phyloP scores from a whole-genome alignment of 768 basidiomycete species.

The Lactifluus rugatus region DNA sequence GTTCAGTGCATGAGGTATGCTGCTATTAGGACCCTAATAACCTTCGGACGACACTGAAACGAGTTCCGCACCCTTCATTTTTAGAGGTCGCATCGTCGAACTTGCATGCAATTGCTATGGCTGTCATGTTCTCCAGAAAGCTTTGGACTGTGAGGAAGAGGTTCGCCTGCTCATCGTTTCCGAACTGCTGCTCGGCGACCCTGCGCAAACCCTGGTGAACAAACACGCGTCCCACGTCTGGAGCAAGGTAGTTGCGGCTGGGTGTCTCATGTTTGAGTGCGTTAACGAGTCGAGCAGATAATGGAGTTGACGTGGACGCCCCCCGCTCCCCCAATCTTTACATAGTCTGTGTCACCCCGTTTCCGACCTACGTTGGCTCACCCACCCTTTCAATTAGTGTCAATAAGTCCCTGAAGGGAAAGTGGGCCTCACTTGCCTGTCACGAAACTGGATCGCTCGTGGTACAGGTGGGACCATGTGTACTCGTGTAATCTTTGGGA shows the following conservation, averaged over 20 bases:
- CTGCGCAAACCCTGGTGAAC: conserved; percentile 77
- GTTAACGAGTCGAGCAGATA: conserved; percentile 38
- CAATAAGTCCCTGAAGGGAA: conserved; percentile 78
- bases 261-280: conserved; percentile 7
- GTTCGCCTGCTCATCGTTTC: conserved; percentile 74
- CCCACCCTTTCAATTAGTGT: conserved; percentile 38
- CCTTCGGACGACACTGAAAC: not conserved
- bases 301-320: conserved; percentile 87
- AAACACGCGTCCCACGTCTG: conserved; percentile 90
- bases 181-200: conserved; percentile 75
- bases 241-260: conserved; percentile 54
- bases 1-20: conserved; percentile 76
- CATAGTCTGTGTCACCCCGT: conserved; percentile 46
- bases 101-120: conserved; percentile 85
- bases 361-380: not conserved
- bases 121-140: conserved; percentile 83
- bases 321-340: conserved; percentile 81
- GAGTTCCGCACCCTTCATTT: not conserved
- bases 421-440: conserved; percentile 83
- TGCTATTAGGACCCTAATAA: not conserved
- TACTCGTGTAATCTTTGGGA: not conserved
- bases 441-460: conserved; percentile 87
- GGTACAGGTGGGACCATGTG: conserved; percentile 49
- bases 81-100: conserved; percentile 73
- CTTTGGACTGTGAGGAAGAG: conserved; percentile 84